phyloP scores from a whole-genome alignment of 1,284 basidiomycete species.

The Marasmius oreades region DNA sequence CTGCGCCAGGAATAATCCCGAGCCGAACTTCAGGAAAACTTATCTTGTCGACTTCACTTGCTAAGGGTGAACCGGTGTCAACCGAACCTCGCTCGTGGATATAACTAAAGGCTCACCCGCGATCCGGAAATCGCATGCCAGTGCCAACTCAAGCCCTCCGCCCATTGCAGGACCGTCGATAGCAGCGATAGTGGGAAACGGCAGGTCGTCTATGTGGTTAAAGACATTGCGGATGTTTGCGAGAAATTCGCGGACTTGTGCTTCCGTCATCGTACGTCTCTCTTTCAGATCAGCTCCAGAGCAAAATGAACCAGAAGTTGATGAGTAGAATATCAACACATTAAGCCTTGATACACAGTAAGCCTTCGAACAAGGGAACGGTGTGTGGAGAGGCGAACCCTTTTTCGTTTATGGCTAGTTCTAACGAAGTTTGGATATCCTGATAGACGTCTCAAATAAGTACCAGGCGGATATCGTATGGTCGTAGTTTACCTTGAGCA shows the following conservation, averaged over 20 bases:
- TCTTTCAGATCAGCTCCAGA: slow-evolving; percentile 93
- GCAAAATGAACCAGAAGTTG: slow-evolving; percentile 76
- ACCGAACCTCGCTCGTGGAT: not conserved
- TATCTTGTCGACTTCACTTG: slow-evolving; percentile 70
- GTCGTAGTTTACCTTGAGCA: slow-evolving; percentile 7
- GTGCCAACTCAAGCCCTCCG: slow-evolving; percentile 83
- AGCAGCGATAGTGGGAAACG: slow-evolving; percentile 87
- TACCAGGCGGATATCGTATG: not conserved
- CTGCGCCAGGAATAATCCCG: slow-evolving; percentile 95
- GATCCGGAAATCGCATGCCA: slow-evolving; percentile 87
- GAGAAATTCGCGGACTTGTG: slow-evolving; percentile 79
- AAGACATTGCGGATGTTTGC: slow-evolving; percentile 72
- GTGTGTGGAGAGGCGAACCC: not conserved
- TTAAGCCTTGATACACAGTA: slow-evolving; percentile 47
- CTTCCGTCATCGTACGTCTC: slow-evolving; percentile 73
- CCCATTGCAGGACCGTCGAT: slow-evolving; percentile 92
- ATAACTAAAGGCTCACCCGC: slow-evolving; percentile 51
- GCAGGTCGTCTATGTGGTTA: slow-evolving; percentile 71
- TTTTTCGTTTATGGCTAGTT: slow-evolving; percentile 8
- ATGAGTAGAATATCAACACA: slow-evolving; percentile 76
- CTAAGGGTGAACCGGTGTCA: slow-evolving; percentile 19
- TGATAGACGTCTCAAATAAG: not conserved
- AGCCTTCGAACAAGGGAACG: not conserved
- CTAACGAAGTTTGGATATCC: slow-evolving; percentile 6
- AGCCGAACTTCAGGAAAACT: slow-evolving; percentile 82